Evolutionary conservation across 371 early-diverging fungal species (phyloP), one percentile per base, ranked within the genome.

Genomic region (Circinella minor): DNA sequence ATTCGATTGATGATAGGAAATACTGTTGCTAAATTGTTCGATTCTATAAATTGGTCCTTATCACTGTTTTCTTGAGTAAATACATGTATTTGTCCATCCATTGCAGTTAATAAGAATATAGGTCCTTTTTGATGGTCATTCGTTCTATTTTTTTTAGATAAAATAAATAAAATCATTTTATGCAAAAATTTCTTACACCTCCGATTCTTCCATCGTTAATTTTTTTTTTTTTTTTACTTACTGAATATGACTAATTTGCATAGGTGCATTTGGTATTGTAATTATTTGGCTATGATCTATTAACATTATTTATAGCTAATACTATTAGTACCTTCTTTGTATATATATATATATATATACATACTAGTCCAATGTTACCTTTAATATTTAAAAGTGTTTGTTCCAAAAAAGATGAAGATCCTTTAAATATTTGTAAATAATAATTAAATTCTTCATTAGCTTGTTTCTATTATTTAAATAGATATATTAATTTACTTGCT

Each of bases 181-280:
- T 27, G 27, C 27, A 27, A 27, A 27, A 27, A 27, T 27, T 27
- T 27, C 27, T 27, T 27, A 0, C 27, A 27, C 27, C 2, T 2
- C 27, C 27, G 27, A 27, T 27, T 27, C 27, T 43, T 43, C 11
- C 43, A 43, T 38, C n/a, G 11, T 4, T 4, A 15, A 37, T 15
- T 62, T 15, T 15, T 61, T 14, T 18, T 47, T 34, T n/a, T 37
- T 37, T 20, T 63, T 14, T 55, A 46, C 69, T 76, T 79, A 84
- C 85, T 66, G 65, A 0, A 76, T 74, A 64, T 87, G 86, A 6
- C 76, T 65, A 20, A 87, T 67, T 39, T 87, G 86, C 82, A 81
- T 83, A 14, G 87, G 87, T 20, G 85, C 74, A 65, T 74, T 64
- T 9, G 66, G 36, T 13, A 87, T 39, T 5, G 75, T 69, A 39